Evolutionary conservation across 148 eudicot genomes (phyloP), one percentile per base, ranked within the genome.

Genomic region (Spergularia marina): DNA sequence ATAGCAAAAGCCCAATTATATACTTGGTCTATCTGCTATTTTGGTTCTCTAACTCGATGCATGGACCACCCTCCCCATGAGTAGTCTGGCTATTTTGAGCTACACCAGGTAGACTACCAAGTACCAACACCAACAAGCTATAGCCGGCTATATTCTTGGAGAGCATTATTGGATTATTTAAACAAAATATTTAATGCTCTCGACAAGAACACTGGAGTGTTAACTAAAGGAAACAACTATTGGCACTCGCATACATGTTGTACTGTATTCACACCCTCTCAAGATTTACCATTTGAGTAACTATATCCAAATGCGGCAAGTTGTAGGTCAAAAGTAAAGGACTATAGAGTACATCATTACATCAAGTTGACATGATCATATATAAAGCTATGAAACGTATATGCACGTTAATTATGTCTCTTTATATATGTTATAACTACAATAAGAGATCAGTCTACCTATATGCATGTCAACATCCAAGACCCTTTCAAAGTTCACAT

Each of bases 401-500:
- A 3, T 30, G 36, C 36, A 30, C 36, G 36, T 2, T 30, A 30
- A 1, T 17, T 2, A 12, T 2, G 5, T 10, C 16, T 41, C 15
- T 7, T 59, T 23, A 4, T 63, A 12, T 63, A 30, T 12, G 67
- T 60, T 63, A 63, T 6, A 63, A 63, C 44, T 30, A 63, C 67
- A 63, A 30, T 6, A 63, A 63, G 64, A 60, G 64, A 59, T 59
- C 34, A 5, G 9, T 41, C 34, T 44, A 44, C 49, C 36, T 30
- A 30, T 58, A 20, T 15, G n/a, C 34, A 62, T 25, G 30, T 62
- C 66, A 62, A 62, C 66, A 25, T 62, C 66, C 66, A 62, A 62
- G 15, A 62, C 66, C 41, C 44, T 65, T 65, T 41, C 21, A 39
- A 65, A 65, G 21, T 6, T 65, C 68, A 65, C 68, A 17, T 30